These are phyloP conservation scores for Trichocladium antarcticum DNA, from an alignment of 495 filamentous ascomycete genomes.

Conservation along the genomic window DNA sequence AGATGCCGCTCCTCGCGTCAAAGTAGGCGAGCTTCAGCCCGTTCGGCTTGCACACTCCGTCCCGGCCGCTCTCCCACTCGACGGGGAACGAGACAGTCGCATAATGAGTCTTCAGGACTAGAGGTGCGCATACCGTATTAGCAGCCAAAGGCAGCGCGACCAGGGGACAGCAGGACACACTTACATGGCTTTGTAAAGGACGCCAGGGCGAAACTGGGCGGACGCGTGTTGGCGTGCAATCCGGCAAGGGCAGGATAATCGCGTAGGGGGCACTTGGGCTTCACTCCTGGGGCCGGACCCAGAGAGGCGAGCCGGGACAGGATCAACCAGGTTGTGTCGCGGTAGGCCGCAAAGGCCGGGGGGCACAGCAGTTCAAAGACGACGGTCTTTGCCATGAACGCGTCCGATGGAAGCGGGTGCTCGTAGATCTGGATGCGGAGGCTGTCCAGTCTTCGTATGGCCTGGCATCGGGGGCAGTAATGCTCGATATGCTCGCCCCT, in stretches of 20 bases:
- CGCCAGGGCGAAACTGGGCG: constrained; percentile 19
- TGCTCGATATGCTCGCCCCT: constrained; percentile 16
- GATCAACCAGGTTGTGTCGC: constrained; percentile 38
- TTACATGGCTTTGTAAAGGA: constrained; percentile 25
- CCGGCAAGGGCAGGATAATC: constrained; percentile 14
- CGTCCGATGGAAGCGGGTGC: constrained; percentile 32
- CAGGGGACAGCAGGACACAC: too few relatives aligned
- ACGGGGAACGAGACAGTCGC: constrained; percentile 14
- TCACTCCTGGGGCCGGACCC: not conserved
- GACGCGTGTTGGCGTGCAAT: not conserved
- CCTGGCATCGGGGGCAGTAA: constrained; percentile 28
- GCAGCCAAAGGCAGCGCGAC: too few relatives aligned
- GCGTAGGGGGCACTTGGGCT: constrained; percentile 14
- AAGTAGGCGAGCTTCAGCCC: constrained; percentile 23
- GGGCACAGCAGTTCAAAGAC: constrained; percentile 39
- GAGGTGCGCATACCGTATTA: too few relatives aligned
- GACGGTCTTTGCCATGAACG: constrained; percentile 19
- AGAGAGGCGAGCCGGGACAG: constrained; percentile 16
- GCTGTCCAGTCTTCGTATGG: constrained; percentile 17
- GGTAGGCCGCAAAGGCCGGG: constrained; percentile 29
- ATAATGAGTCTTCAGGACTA: constrained; percentile 27
- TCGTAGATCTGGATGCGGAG: constrained; percentile 37
- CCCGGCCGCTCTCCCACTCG: constrained; percentile 14
- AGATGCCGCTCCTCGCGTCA: constrained; percentile 17
- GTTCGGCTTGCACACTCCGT: constrained; percentile 24